phyloP scores from a whole-genome alignment of 1,139 yeast species.

The Arxiozyma slooffiae region DNA sequence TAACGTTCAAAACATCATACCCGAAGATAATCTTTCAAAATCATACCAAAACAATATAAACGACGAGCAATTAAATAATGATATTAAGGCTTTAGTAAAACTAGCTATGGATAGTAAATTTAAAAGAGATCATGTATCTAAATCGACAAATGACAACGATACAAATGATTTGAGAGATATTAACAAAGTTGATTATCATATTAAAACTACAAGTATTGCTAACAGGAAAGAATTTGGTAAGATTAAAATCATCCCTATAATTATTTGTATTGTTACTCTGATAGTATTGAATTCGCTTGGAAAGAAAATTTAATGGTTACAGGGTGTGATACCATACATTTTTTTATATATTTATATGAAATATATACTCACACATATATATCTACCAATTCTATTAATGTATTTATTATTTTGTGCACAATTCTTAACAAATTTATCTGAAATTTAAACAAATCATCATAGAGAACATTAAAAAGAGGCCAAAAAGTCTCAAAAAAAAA shows the following conservation, averaged over 20 bases:
- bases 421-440: too few species aligned
- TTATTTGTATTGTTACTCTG: neutral
- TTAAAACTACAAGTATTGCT: neutral
- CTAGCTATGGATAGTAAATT: neutral
- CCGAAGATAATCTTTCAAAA: conserved; percentile 34
- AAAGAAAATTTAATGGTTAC: neutral
- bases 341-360: too few species aligned
- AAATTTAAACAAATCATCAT: neutral
- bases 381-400: too few species aligned
- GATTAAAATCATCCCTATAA: neutral
- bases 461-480: neutral
- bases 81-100: neutral
- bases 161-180: neutral
- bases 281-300: neutral
- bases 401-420: neutral
- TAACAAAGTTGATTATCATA: neutral
- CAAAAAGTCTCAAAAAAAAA: too few species aligned
- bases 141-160: neutral
- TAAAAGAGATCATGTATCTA: neutral
- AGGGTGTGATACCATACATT: neutral
- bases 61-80: conserved; percentile 5
- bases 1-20: conserved; percentile 73
- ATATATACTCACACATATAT: neutral
- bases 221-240: neutral
- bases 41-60: neutral